Base-by-base conservation (phyloP, 805 yeast genomes). In the Blastobotrys peoriensis region DNA sequence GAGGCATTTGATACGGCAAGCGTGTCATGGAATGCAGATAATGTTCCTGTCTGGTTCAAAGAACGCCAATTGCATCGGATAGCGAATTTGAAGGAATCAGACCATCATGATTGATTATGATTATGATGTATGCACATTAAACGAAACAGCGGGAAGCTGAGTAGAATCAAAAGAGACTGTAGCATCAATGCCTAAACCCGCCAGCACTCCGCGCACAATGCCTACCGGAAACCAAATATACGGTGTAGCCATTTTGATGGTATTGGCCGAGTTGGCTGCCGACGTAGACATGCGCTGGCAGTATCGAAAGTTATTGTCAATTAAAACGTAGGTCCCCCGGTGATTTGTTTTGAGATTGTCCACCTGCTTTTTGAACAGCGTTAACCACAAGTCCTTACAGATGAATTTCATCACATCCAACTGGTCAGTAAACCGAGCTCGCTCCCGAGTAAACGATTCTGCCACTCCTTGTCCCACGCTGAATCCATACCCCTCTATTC, bases 261-360 rank as follows among this genome's bases (percentile, higher is more conserved):
- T 59, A 34, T 61, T 58, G 15, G 54, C 54, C 10, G 62, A 57
- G 13, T 66, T 62, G 3, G 40, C 38, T 10, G 46, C 34, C 15
- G 49, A 54, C 2, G 70, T 61, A 48, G 67, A 57, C 72, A 83
- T 73, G 39, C 74, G 67, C 28, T 65, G 55, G 35, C 85, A 73
- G 41, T 75, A 68, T 44, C 71, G 71, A 66, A 81, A 83, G 43
- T 66, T 66, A 59, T 74, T 77, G 60, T 86, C 96, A 6, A 86
- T 77, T 36, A 86, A 69, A 20, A 87, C 91, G 62, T 79, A 86
- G 0, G 89, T 84, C 4, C 93, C 83, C 33, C 94, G 67, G 61
- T 93, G 97, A 60, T 93, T 93, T 1, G 98, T 93, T 49, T 95
- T 76, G 47, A 93, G 70, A 54, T 87, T 88, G 61, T 89, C 97